These are phyloP conservation scores for Bothriochloa decipiens DNA, from an alignment of 176 grass and related monocot species.

Conservation along the genomic window DNA sequence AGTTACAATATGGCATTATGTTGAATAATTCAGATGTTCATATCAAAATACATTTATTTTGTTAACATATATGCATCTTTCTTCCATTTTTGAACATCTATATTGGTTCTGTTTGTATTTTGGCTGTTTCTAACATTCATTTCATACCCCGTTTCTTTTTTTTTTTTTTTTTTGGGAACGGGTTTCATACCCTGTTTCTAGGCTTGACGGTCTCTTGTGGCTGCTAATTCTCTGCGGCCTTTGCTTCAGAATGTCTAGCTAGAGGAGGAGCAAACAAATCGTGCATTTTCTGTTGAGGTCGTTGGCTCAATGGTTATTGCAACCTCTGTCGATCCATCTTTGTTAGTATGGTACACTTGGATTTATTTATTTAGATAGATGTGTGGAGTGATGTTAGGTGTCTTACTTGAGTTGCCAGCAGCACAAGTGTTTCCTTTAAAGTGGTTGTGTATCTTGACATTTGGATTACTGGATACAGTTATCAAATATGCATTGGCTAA, in stretches of 20 bases:
- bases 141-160: background rate
- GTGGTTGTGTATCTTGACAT: background rate
- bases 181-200: background rate
- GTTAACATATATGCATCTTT: too few species aligned
- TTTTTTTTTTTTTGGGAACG: too few species aligned
- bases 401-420: background rate
- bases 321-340: background rate
- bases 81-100: background rate
- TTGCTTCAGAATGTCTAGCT: too few species aligned
- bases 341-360: too few species aligned
- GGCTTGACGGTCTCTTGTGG: background rate
- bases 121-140: background rate
- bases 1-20: background rate
- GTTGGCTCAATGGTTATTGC: background rate
- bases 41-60: background rate
- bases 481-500: background rate
- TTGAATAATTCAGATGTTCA: background rate
- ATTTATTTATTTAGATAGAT: too few species aligned
- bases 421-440: background rate
- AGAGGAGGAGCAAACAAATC: too few species aligned
- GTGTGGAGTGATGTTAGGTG: too few species aligned
- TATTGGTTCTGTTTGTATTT: background rate
- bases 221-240: too few species aligned
- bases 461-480: background rate
- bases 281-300: too few species aligned